Evolutionary conservation across 2,329 filamentous ascomycete genomes (phyloP).

Genomic region (Pyrenochaeta sp.): DNA sequence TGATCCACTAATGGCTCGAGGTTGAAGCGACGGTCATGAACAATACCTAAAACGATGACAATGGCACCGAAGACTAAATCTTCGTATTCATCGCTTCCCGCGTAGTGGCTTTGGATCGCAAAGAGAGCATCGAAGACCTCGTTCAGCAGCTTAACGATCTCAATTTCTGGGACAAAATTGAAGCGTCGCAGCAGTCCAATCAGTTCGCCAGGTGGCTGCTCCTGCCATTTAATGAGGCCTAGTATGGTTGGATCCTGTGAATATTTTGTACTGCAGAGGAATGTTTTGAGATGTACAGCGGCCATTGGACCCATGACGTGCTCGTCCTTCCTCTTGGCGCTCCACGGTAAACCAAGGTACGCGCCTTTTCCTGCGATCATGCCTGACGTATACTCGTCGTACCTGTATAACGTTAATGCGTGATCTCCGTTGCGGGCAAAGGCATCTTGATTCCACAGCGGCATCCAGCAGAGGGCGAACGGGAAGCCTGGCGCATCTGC

Average conservation of each 20-base stretch:
- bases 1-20: constrained; percentile 88
- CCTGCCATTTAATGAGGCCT: constrained; percentile 86
- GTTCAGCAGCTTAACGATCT: constrained; percentile 91
- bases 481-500: constrained; percentile 86
- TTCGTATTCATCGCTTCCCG: constrained; percentile 91
- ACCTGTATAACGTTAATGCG: constrained; percentile 82
- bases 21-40: constrained; percentile 93
- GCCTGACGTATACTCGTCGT: constrained; percentile 89
- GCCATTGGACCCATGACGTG: constrained; percentile 80
- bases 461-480: constrained; percentile 92
- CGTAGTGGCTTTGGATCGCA: constrained; percentile 86
- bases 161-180: constrained; percentile 94
- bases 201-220: constrained; percentile 75
- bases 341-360: constrained; percentile 87
- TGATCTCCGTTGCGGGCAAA: constrained; percentile 89
- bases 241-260: constrained; percentile 90
- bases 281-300: constrained; percentile 80
- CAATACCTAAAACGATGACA: constrained; percentile 89
- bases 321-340: constrained; percentile 75
- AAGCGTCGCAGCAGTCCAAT: constrained; percentile 79
- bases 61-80: constrained; percentile 91
- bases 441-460: constrained; percentile 89
- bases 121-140: constrained; percentile 93
- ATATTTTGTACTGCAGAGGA: constrained; percentile 92
- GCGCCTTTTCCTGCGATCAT: constrained; percentile 78